Conservation (phyloP, 2,329 filamentous ascomycete genomes). For the Colletotrichum tanaceti region DNA sequence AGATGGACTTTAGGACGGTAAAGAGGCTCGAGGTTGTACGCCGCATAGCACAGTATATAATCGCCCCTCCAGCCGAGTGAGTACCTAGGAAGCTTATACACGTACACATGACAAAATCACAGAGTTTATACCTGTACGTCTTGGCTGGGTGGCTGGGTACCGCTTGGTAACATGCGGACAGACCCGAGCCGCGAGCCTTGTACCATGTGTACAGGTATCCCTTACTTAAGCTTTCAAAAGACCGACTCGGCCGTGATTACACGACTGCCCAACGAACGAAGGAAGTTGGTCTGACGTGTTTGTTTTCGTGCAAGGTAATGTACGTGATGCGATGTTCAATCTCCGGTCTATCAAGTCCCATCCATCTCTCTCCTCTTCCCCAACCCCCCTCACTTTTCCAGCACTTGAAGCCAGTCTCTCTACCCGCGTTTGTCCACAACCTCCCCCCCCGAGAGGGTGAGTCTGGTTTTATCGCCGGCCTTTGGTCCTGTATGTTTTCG, state of each 20-base stretch:
- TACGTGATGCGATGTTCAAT: neutral
- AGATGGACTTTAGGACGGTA: slow-evolving; percentile 11
- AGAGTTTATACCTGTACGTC: too few relatives aligned
- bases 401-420: neutral
- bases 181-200: too few relatives aligned
- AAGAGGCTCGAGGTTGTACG: slow-evolving; percentile 19
- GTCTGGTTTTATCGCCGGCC: neutral
- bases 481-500: neutral
- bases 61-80: neutral
- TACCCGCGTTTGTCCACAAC: neutral
- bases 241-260: too few relatives aligned
- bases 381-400: neutral
- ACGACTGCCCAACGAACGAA: neutral
- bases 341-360: neutral
- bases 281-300: neutral
- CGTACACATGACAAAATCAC: slow-evolving; percentile 15
- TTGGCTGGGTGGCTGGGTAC: too few relatives aligned
- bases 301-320: neutral
- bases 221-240: too few relatives aligned
- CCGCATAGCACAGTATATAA: neutral
- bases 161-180: too few relatives aligned
- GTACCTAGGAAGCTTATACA: slow-evolving; percentile 35
- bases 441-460: neutral
- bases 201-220: too few relatives aligned
- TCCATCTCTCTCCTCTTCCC: neutral